Percentiles rank a stretch among this genome's conserved stretches.
Evolutionary conservation across 306 rosid genomes (phyloP).

Genomic region (Hippophae tibetana): DNA sequence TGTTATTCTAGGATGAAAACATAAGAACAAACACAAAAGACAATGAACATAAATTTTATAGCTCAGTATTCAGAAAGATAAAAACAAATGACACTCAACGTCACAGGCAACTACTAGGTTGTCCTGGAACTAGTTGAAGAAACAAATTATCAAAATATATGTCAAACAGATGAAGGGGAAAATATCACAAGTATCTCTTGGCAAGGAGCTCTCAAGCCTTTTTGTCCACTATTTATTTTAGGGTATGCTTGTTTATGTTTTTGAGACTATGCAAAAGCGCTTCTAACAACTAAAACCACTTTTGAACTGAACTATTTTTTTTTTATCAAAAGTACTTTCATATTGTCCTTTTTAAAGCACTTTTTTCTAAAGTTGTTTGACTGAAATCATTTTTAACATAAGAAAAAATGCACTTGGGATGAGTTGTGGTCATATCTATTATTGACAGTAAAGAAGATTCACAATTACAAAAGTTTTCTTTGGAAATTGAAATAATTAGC

Average conservation of each 20-base stretch:
- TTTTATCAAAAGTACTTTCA: too few species aligned
- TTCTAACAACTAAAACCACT: too few species aligned
- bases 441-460: conserved; percentile 10
- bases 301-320: too few species aligned
- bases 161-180: conserved; percentile 28
- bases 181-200: conserved; percentile 17
- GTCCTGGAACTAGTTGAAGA: conserved; percentile 26
- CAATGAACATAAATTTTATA: conserved; percentile 18
- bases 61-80: background rate
- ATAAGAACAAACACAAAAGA: conserved; percentile 17
- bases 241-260: too few species aligned
- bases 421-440: conserved; percentile 38
- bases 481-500: conserved; percentile 19
- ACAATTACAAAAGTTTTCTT: conserved; percentile 36
- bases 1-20: conserved; percentile 15
- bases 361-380: too few species aligned
- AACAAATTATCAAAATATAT: conserved; percentile 1
- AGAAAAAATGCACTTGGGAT: background rate
- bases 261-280: too few species aligned
- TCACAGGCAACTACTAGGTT: conserved; percentile 19
- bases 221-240: conserved; percentile 45
- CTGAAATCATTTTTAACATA: too few species aligned
- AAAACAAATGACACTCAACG: background rate
- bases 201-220: conserved; percentile 39
- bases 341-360: too few species aligned